phyloP scores from a whole-genome alignment of 306 rosid genomes.

The Trifolium repens region DNA sequence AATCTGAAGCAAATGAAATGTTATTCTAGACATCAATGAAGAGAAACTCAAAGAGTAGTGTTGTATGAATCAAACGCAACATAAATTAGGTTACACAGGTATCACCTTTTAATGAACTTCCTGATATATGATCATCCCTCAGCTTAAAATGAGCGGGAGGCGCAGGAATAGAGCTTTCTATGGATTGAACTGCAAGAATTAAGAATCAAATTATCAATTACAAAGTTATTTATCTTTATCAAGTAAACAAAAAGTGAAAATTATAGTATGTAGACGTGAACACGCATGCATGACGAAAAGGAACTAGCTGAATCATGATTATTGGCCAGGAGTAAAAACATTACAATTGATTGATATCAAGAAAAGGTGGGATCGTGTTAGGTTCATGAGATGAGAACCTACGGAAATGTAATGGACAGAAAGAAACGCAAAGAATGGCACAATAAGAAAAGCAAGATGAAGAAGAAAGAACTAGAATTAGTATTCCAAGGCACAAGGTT shows the following conservation, averaged over 20 bases:
- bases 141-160: slow-evolving; percentile 88
- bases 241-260: slow-evolving; percentile 25
- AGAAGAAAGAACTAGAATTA: not conserved
- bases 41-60: slow-evolving; percentile 35
- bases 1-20: slow-evolving; percentile 11
- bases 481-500: not conserved
- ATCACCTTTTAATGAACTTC: slow-evolving; percentile 94
- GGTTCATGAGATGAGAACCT: not conserved
- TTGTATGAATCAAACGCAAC: slow-evolving; percentile 8
- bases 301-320: slow-evolving; percentile 11
- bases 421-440: not conserved
- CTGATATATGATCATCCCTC: slow-evolving; percentile 91
- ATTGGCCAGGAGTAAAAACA: slow-evolving; percentile 19
- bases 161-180: slow-evolving; percentile 93
- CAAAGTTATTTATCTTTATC: slow-evolving; percentile 12
- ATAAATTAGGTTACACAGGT: slow-evolving; percentile 19
- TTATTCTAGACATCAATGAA: slow-evolving; percentile 17
- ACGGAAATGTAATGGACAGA: not conserved
- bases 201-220: slow-evolving; percentile 39
- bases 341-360: not conserved
- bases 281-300: slow-evolving; percentile 2
- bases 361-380: not conserved
- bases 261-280: slow-evolving; percentile 6
- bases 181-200: slow-evolving; percentile 69
- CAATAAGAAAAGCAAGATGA: not conserved